These are phyloP conservation scores for Crotalaria pallida DNA, from an alignment of 306 rosid genomes.

Conservation along the genomic window DNA sequence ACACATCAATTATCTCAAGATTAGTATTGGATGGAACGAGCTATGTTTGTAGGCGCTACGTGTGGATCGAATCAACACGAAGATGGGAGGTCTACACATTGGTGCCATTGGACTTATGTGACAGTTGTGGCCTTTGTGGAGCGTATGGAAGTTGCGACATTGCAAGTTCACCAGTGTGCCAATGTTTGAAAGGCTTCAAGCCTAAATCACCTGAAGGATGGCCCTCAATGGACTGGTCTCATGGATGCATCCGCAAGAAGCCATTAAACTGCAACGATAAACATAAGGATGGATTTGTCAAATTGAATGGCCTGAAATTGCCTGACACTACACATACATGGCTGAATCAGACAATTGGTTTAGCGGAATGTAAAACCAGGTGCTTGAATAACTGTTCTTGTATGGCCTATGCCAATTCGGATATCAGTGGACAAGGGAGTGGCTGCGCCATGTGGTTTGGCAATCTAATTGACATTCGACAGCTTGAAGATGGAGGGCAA, in stretches of 20 bases:
- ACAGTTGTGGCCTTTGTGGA: slow-evolving; percentile 41
- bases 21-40: slow-evolving; percentile 29
- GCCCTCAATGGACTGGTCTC: slow-evolving; percentile 23
- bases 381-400: slow-evolving; percentile 47
- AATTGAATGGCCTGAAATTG: slow-evolving; percentile 33
- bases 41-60: slow-evolving; percentile 10
- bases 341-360: slow-evolving; percentile 35
- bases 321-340: slow-evolving; percentile 55
- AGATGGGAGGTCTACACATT: slow-evolving; percentile 35
- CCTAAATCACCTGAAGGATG: slow-evolving; percentile 31
- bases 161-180: slow-evolving; percentile 31
- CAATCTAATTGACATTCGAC: slow-evolving; percentile 47
- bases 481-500: slow-evolving; percentile 51
- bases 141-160: slow-evolving; percentile 41
- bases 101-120: slow-evolving; percentile 49
- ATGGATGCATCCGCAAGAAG: slow-evolving; percentile 39
- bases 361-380: slow-evolving; percentile 26
- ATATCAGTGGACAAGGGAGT: slow-evolving; percentile 54
- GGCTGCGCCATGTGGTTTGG: slow-evolving; percentile 76
- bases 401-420: slow-evolving; percentile 52
- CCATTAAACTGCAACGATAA: slow-evolving; percentile 31
- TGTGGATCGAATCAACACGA: slow-evolving; percentile 29
- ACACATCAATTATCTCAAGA: slow-evolving; percentile 24
- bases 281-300: slow-evolving; percentile 30
- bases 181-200: slow-evolving; percentile 39